Base-by-base conservation (phyloP, 2,329 filamentous ascomycete species). In the Ilyonectria sp. region DNA sequence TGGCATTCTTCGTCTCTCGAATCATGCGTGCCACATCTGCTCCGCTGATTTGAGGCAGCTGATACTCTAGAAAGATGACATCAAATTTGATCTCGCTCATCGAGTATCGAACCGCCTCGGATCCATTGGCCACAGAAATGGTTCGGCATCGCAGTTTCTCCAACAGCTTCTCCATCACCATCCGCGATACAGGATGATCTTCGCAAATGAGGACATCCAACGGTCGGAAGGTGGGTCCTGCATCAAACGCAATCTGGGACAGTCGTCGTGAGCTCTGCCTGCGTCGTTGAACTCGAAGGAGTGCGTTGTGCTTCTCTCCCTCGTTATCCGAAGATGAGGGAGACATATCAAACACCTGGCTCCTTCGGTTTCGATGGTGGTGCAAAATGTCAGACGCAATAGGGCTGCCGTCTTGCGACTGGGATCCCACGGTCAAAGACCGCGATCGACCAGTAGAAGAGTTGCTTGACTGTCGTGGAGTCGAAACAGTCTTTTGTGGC, bases 1-100 rank as follows among this genome's bases (percentile, higher is more conserved):
- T 99, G 65, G 94, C 90, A 79, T 98, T 98, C 83, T 95, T 96
- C 1, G 95, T 98, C 78, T 98, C 95, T 54, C 96, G 91, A 73
- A 99, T 94, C 96, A 99, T 99, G 37, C 96, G 92, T 57, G 96
- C 95, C 63, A 99, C 94, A 78, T 99, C 96, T 13, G 94, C 93
- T 26, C 96, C 96, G 75, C 94, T 98, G 77, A 98, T 94, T 77
- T 97, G 94, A 10, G 96, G 95, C 52, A 99, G 85, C 79, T 95
- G 97, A 83, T 94, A 98, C 81, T 99, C 96, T 81, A 97, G 95
- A 86, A 99, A 96, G 79, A 99, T 98, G 75, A 98, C 94, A 81
- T 99, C 96, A 77, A 98, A 99, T 77, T 98, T 97, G 78, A 99
- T 95, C 78, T 98, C 95, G 77, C 95, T 95, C 86, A 97, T 93